Base-by-base conservation (phyloP, 2,329 filamentous ascomycete species). In the Ascosphaera apis region DNA sequence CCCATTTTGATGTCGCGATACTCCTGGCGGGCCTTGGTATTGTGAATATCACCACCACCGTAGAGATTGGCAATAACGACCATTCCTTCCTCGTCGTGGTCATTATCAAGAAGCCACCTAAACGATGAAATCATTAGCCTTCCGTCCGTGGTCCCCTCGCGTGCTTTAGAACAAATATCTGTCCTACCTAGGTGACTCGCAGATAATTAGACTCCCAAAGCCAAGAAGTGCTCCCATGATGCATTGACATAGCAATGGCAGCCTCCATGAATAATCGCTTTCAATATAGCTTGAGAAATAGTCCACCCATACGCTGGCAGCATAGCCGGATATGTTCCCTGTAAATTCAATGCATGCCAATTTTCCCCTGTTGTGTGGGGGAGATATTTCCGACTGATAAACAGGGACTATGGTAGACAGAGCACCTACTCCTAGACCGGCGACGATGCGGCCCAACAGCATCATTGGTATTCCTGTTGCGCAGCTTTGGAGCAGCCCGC, bases 1-100 rank as follows among this genome's bases (percentile, higher is more conserved):
- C 86, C 76, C 81, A 93, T 92, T 63, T 98, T 98, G 62, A 98
- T 98, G 50, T 95, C 88, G 47, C 86, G 80, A 57, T 91, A 98
- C 55, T 98, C 88, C 38, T 93, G 84, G 39, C 84, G 73, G 1
- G 88, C 88, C 55, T 91, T 88, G 40, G 76, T 61, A 53, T 92
- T 80, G 57, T 93, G 84, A 41, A 95, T 84, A 53, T 98, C 88
- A 41, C 88, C 88, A 50, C 79, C 82, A 37, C 88, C 88, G 49
- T 95, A 95, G 4, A 98, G 66, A 52, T 95, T 95, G 40, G 88
- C 88, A 58, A 98, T 95, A 34, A 98, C 88, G 18, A 93, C 76
- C 57, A 98, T 93, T 36, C 88, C 88, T 55, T 98, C 88, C 54
- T 98, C 88, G 50, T 98, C 88, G 49, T 93, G 80, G 47, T 98